These are phyloP conservation scores for Stentor coeruleus DNA, from an alignment of 73 alveolate species.

Conservation along the genomic window DNA sequence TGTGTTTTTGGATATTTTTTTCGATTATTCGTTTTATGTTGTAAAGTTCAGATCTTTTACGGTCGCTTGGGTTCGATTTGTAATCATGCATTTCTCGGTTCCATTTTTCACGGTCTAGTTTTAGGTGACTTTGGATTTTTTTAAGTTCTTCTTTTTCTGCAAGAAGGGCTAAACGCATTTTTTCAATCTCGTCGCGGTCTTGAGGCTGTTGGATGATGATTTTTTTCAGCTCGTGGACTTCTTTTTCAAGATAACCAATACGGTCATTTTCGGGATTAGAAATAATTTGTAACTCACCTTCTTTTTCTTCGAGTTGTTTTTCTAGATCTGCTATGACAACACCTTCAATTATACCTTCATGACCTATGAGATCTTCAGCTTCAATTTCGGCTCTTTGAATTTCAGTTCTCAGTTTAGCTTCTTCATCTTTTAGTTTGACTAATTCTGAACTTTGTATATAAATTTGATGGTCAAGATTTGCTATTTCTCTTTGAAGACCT, in stretches of 20 bases:
- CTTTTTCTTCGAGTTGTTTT: conserved; percentile 14
- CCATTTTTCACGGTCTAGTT: neutral
- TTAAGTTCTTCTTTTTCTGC: neutral
- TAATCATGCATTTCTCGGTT: neutral
- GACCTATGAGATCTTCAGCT: neutral
- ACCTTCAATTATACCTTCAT: neutral
- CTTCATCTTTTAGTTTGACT: neutral
- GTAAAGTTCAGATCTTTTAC: neutral
- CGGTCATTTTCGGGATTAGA: neutral
- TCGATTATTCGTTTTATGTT: neutral
- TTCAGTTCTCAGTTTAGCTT: neutral
- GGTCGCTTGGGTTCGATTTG: neutral
- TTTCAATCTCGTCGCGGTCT: neutral
- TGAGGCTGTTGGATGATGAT: neutral
- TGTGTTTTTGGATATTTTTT: neutral
- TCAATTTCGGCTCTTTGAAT: neutral
- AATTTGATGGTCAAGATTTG: neutral
- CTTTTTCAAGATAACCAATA: neutral
- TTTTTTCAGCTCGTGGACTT: neutral
- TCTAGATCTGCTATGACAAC: neutral
- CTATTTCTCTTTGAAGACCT: too few relatives aligned
- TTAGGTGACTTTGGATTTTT: neutral
- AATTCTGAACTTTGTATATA: neutral
- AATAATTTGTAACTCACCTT: neutral
- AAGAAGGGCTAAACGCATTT: neutral